Base-by-base conservation (phyloP, 495 filamentous ascomycete species). In the Articulospora tetracladia region DNA sequence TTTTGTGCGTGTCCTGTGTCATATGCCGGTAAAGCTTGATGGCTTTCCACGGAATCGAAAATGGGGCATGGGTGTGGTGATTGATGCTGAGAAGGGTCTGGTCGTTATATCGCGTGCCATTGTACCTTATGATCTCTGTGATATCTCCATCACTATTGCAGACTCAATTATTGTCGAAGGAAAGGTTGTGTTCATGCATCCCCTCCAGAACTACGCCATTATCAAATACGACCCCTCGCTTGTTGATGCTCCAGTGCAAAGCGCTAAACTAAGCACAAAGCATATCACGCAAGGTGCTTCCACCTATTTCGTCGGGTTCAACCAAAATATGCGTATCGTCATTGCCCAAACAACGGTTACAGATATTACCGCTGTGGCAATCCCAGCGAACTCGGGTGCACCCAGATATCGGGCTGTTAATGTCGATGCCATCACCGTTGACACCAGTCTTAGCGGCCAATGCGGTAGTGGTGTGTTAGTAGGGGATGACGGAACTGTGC, bases 371-470 rank as follows among this genome's bases (percentile, higher is more conserved):
- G 94, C 94, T 27, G 94, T 99, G 3, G 91, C 94, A 1, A 97
- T 99, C 58, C 94, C 94, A 0, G 92, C 94, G 6, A 96, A 95
- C 66, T 86, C 89, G 1, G 83, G 89, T 12, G 91, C 94, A 10
- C 94, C 94, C n/a, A 79, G 94, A 54, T 98, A 98, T 66, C 83
- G 94, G 13, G 95, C 94, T 26, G 92, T 97, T 69, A 98, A 99
- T 66, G 81, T 99, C 22, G 95, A 99, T 66, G 95, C 95, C 41
- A 92, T 99, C 69, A 98, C 95, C 0, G 92, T 99, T 26, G 94
- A 99, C 70, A 97, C 94, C 0, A 88, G 83, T 59, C 83, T 98
- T 3, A 92, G 90, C 64, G 83, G 86, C 1, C 93, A 97, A 69
- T 98, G 95, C 67, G 92, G 92, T n/a, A 95, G 89, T 59, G 95